A percentile compares a stretch with the other conserved stretches of the same genome.
These are phyloP conservation scores for Candida labiduridarum DNA, from an alignment of 1,139 yeast species.

Conservation along the genomic window DNA sequence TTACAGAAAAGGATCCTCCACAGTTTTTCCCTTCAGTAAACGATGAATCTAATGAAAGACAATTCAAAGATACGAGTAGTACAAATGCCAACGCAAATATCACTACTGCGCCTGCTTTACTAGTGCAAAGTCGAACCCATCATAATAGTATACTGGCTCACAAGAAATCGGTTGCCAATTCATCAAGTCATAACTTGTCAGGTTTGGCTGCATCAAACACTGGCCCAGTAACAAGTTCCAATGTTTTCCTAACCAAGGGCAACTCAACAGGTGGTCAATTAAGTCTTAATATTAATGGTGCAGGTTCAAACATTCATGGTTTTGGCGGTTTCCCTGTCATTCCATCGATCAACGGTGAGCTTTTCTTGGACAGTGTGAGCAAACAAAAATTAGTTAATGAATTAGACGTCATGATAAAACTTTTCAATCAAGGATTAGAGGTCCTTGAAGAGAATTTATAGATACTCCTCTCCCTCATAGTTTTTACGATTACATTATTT, in stretches of 20 bases:
- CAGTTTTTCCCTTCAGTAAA: slow-evolving; percentile 14
- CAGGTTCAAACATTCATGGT: background rate
- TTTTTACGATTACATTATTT: background rate
- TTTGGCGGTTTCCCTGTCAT: slow-evolving; percentile 33
- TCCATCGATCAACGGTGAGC: slow-evolving; percentile 40
- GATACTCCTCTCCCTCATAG: background rate
- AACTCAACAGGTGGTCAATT: slow-evolving; percentile 13
- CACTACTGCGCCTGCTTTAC: background rate
- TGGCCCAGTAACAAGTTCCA: slow-evolving; percentile 14
- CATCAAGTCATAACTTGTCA: slow-evolving; percentile 11
- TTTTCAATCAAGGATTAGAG: slow-evolving; percentile 45
- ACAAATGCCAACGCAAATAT: background rate
- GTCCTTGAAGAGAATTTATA: slow-evolving; percentile 37
- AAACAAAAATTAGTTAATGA: slow-evolving; percentile 39
- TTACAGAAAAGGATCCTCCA: slow-evolving; percentile 55
- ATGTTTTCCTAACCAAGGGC: slow-evolving; percentile 20
- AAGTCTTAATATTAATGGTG: background rate
- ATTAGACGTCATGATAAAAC: slow-evolving; percentile 41
- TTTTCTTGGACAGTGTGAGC: slow-evolving; percentile 40
- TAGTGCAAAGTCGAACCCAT: slow-evolving; percentile 12
- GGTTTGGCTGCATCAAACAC: slow-evolving; percentile 10
- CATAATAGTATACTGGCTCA: slow-evolving; percentile 17
- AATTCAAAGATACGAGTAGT: background rate
- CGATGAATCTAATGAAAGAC: slow-evolving; percentile 15
- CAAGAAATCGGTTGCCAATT: slow-evolving; percentile 11